These are phyloP conservation scores for Solanum chacoense DNA, from an alignment of 305 asterid genomes.

Conservation along the genomic window DNA sequence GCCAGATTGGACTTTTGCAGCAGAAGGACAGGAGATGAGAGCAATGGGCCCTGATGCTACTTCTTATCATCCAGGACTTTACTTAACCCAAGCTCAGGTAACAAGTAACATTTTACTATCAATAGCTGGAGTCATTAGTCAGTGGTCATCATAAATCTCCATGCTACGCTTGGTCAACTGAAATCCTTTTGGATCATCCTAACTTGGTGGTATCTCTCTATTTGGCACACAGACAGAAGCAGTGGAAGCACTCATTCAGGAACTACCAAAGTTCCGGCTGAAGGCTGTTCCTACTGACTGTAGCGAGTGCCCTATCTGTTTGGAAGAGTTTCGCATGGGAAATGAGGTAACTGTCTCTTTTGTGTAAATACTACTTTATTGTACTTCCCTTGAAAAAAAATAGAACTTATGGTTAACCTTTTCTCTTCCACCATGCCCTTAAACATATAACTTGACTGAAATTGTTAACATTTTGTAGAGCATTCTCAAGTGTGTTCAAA, in stretches of 20 bases:
- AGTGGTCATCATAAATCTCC: neutral
- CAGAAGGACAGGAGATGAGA: constrained; percentile 95
- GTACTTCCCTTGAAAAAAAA: neutral
- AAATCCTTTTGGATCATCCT: neutral
- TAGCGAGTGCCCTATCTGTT: constrained; percentile 90
- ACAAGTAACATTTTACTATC: constrained; percentile 1
- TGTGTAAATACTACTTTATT: neutral
- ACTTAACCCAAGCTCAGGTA: constrained; percentile 93
- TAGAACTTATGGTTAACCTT: neutral
- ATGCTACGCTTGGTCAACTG: neutral
- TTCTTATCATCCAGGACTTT: constrained; percentile 79
- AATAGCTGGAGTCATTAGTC: neutral
- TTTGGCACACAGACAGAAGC: constrained; percentile 73
- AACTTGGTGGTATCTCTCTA: neutral
- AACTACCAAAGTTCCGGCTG: constrained; percentile 82
- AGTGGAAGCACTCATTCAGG: constrained; percentile 95
- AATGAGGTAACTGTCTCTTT: constrained; percentile 44
- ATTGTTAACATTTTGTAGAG: neutral
- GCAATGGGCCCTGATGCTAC: constrained; percentile 91
- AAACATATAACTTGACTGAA: neutral
- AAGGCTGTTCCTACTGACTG: constrained; percentile 96
- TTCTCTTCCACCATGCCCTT: neutral
- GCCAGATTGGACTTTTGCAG: constrained; percentile 97
- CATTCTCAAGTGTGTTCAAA: neutral
- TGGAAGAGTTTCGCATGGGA: constrained; percentile 91